These are phyloP conservation scores for Morella rubra DNA, from an alignment of 306 rosid species.

Conservation along the genomic window DNA sequence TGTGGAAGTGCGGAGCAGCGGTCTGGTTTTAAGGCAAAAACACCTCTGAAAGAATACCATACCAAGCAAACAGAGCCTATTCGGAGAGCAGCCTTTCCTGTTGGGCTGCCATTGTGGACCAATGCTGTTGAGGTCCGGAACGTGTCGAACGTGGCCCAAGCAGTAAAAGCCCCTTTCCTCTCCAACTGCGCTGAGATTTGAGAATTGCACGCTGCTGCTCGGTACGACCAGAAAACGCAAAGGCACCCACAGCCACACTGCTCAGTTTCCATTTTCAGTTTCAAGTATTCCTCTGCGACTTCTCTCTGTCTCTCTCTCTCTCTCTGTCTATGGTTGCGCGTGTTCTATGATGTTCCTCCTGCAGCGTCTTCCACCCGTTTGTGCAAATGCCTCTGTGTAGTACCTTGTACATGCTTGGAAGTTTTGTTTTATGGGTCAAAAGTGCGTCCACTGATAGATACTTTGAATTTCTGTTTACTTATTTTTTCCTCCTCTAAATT, in stretches of 20 bases:
- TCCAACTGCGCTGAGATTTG: neutral
- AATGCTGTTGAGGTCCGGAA: neutral
- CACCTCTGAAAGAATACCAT: no score
- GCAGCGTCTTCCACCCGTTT: neutral
- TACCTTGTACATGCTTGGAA: neutral
- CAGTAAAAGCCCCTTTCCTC: neutral
- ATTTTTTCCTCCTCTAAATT: neutral
- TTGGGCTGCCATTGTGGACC: neutral
- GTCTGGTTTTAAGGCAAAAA: no score
- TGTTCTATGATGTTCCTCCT: neutral
- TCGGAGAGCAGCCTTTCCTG: no score
- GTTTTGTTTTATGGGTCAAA: neutral
- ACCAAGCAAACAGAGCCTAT: no score
- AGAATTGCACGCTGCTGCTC: neutral
- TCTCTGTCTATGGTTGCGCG: neutral
- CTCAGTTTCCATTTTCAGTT: neutral
- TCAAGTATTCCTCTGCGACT: neutral
- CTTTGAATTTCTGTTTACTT: neutral
- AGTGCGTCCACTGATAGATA: neutral
- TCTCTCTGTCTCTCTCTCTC: neutral
- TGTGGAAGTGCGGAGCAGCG: no score
- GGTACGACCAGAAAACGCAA: neutral
- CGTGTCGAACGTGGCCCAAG: neutral
- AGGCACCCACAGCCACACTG: neutral
- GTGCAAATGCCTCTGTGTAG: neutral